Base-by-base conservation (phyloP, 2,329 filamentous ascomycete species). In the Drechslerella dactyloides region DNA sequence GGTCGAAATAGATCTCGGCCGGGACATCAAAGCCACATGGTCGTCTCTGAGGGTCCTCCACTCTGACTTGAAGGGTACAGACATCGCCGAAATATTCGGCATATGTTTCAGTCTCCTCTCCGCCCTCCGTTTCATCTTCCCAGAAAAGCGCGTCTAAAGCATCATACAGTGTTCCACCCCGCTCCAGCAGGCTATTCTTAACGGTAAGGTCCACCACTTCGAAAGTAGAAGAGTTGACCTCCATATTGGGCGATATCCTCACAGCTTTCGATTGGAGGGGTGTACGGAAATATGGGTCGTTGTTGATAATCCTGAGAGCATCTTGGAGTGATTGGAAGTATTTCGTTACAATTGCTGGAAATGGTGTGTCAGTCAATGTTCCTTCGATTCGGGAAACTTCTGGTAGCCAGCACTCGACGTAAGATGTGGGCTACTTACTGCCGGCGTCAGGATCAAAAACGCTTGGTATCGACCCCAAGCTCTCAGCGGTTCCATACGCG, bases 401-500 rank as follows among this genome's bases (percentile, higher is more conserved):
- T 37, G 44, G 44, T 23, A 57, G 11, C 19, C 7, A 17, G 33
- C 24, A 24, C 15, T 55, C 11, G n/a, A n/a, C 1, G 24, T 21
- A 21, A 17, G 23, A 7, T 23, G 30, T 2, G n/a, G 23, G n/a
- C 11, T 24, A 65, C 60, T 66, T 62, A 70, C 72, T 33, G n/a
- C 55, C 60, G 42, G 66, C 35, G 37, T 70, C 51, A 4, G 57
- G 21, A 46, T 74, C 72, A 40, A 64, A 74, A n/a, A 74, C 56
- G 35, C 52, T 58, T 35, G 57, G 65, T 30, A 74, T 66, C 21
- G 60, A 56, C 13, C 60, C 59, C 54, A 76, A 37, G 48, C 73
- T 69, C 56, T 77, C 76, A 4, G 75, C 69, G 48, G 73, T 75
- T 13, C 75, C 76, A 57, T 77, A 77, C 17, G 75, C 75, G 50